A percentile compares a stretch with the other conserved stretches of the same genome.
Conservation (phyloP, 306 rosid species). For the Urtica urens region DNA sequence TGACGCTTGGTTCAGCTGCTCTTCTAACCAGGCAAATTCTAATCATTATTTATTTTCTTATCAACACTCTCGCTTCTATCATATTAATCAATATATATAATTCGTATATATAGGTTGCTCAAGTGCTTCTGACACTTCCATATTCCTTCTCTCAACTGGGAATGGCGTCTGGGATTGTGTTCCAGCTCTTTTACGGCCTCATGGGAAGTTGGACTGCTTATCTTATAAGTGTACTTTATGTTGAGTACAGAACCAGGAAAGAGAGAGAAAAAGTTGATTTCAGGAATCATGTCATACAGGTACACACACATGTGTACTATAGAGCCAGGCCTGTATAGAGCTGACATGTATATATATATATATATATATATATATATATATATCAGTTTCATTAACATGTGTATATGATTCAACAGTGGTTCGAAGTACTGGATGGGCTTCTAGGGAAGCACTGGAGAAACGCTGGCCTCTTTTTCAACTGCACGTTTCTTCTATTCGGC, state of each 20-base stretch:
- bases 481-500: conserved; percentile 96
- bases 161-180: conserved; percentile 77
- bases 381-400: too few relatives aligned
- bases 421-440: conserved; percentile 97
- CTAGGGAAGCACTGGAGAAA: conserved; percentile 94
- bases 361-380: background rate
- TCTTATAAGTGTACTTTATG: conserved; percentile 81
- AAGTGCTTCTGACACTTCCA: conserved; percentile 91
- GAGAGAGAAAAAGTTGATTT: conserved; percentile 95
- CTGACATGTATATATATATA: too few relatives aligned
- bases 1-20: conserved; percentile 96
- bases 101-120: conserved; percentile 64
- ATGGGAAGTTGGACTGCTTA: conserved; percentile 99
- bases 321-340: too few relatives aligned
- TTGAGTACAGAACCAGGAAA: conserved; percentile 93
- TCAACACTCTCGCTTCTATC: background rate
- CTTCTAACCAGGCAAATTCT: conserved; percentile 76
- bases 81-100: too few relatives aligned
- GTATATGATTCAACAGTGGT: conserved; percentile 81
- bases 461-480: conserved; percentile 80
- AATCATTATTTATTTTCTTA: background rate
- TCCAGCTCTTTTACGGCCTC: conserved; percentile 87
- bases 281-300: conserved; percentile 94
- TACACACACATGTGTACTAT: conserved; percentile 7
- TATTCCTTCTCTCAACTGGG: conserved; percentile 96